These are phyloP conservation scores for Pyronema domesticum DNA, from an alignment of 495 filamentous ascomycete genomes.

Conservation along the genomic window DNA sequence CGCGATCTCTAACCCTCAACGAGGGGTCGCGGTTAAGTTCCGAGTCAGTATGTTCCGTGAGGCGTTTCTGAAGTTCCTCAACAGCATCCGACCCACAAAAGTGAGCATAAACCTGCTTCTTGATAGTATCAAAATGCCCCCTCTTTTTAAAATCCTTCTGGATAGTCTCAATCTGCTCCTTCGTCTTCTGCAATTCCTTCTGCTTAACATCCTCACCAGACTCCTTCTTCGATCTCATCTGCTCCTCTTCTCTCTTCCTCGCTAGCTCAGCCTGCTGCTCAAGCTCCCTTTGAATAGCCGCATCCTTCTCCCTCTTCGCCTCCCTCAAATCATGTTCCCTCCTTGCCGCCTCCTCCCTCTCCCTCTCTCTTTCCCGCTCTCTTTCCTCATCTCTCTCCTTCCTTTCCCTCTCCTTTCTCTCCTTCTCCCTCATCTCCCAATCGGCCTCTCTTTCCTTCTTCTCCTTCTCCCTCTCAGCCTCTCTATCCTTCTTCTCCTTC, in stretches of 20 bases:
- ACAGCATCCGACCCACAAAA: slow-evolving; percentile 36
- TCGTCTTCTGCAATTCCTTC: background rate
- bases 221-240: background rate
- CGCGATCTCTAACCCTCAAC: slow-evolving; percentile 44
- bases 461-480: background rate
- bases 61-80: slow-evolving; percentile 32
- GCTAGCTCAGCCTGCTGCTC: slow-evolving; percentile 2
- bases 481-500: background rate
- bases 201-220: background rate
- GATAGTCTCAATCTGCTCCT: background rate
- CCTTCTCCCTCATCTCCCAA: background rate
- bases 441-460: background rate
- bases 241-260: background rate
- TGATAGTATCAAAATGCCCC: slow-evolving; percentile 47
- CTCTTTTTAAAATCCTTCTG: slow-evolving; percentile 46
- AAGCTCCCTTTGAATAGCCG: background rate
- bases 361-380: background rate
- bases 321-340: background rate
- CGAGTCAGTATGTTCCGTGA: slow-evolving; percentile 40
- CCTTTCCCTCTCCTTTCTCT: background rate
- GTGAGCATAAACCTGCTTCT: slow-evolving; percentile 46
- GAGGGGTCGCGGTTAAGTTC: slow-evolving; percentile 51
- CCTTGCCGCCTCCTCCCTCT: background rate
- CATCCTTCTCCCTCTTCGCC: background rate
- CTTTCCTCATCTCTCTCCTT: background rate